A percentile compares a stretch with the other conserved stretches of the same genome.
phyloP scores from a whole-genome alignment of 441 rosid species.

The Adansonia gregorii region DNA sequence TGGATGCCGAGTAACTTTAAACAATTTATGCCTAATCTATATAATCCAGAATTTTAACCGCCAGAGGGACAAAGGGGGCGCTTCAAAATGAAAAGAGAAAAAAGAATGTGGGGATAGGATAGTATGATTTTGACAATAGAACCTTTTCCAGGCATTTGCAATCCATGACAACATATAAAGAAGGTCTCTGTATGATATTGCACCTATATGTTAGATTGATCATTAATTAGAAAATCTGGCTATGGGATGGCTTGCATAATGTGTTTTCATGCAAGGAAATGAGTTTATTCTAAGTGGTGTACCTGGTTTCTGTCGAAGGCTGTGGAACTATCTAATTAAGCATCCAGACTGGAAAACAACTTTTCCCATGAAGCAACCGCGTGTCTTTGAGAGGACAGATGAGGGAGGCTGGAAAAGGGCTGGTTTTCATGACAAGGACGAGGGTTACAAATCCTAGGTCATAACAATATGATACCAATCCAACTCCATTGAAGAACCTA shows the following conservation, averaged over 20 bases:
- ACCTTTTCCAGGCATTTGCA: neutral
- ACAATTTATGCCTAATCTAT: neutral
- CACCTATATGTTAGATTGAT: neutral
- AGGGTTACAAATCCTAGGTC: neutral
- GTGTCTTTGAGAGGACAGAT: constrained; percentile 57
- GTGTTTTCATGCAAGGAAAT: neutral
- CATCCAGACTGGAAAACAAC: constrained; percentile 66
- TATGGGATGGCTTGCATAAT: neutral
- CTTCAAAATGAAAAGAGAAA: neutral
- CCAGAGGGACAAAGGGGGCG: too few relatives aligned
- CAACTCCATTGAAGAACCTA: neutral
- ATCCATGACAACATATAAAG: neutral
- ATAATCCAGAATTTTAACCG: neutral
- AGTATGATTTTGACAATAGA: neutral
- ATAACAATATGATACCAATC: neutral
- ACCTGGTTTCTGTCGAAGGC: constrained; percentile 45
- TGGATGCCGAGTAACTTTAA: neutral
- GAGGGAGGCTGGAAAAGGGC: constrained; percentile 58
- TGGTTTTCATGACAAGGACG: neutral
- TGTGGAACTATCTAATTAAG: constrained; percentile 56
- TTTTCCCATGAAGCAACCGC: constrained; percentile 61
- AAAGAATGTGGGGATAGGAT: neutral
- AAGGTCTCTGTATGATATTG: neutral
- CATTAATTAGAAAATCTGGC: neutral
- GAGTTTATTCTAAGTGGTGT: constrained; percentile 5